phyloP scores from a whole-genome alignment of 306 rosid species.

The Cyamopsis tetragonoloba region DNA sequence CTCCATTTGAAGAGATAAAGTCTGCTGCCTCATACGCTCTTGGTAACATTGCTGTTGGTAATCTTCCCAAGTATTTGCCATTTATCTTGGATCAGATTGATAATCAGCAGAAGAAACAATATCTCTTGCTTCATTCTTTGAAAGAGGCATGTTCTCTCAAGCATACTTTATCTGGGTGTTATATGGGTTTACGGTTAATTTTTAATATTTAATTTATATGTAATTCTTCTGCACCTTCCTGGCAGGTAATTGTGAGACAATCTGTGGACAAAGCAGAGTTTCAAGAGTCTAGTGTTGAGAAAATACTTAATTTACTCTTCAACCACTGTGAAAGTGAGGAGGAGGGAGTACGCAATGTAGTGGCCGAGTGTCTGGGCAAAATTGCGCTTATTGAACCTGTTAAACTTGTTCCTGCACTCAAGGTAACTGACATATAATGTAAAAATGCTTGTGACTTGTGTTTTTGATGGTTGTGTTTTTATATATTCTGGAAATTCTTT shows the following conservation, averaged over 20 bases:
- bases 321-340: conserved; percentile 98
- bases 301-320: conserved; percentile 87
- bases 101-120: conserved; percentile 99
- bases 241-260: conserved; percentile 92
- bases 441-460: conserved; percentile 19
- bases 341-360: conserved; percentile 98
- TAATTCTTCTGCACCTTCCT: conserved; percentile 23
- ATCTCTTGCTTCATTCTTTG: conserved; percentile 95
- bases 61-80: conserved; percentile 92
- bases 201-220: neutral
- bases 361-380: conserved; percentile 96
- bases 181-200: neutral
- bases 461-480: conserved; percentile 23
- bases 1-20: conserved; percentile 98
- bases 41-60: conserved; percentile 98
- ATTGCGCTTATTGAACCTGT: conserved; percentile 95
- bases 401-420: conserved; percentile 96
- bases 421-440: conserved; percentile 48
- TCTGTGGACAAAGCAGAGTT: conserved; percentile 95
- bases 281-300: conserved; percentile 94
- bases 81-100: conserved; percentile 98
- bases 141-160: conserved; percentile 70
- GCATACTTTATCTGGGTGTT: conserved; percentile 6
- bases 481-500: conserved; percentile 15
- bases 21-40: conserved; percentile 99